Base-by-base conservation (phyloP, 148 eudicot genomes). In the Camellia sinensis region DNA sequence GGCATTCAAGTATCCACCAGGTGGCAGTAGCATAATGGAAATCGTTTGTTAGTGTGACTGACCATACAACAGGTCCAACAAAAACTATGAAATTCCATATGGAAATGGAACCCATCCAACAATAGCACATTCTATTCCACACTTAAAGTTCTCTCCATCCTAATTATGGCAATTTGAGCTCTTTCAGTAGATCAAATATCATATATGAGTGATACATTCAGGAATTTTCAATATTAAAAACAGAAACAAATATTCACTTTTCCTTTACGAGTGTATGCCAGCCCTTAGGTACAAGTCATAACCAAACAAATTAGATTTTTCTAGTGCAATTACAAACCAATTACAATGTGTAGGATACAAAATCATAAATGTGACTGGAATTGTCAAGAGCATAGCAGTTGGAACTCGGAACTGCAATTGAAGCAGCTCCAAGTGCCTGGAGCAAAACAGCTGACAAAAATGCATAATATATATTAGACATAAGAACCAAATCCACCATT, bases 321-420 rank as follows among this genome's bases (percentile, higher is more conserved):
- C 22, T 5, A 57, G 8, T 40, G 43, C 41, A 60, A 18, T 7
- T 75, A 11, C 29, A 3, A 75, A 61, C 52, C 13, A 3, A 61
- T 41, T 61, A 43, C 68, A 14, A 1, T 44, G 19, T 14, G 22
- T 71, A 90, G 98, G 98, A 95, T 95, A 95, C 98, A 84, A 93
- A 95, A 92, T 95, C 98, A 73, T 87, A 82, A 67, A 95, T 79
- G 87, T 87, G 89, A 79, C 97, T 92, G 80, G 98, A 88, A 82
- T 93, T 93, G 78, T 95, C 98, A 50, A 95, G 80, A 73, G 89
- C 92, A 67, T 93, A 95, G 85, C 98, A 95, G 73, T 85, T 85
- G 69, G 97, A 91, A 63, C 80, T 86, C 5, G 98, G 97, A 71
- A 88, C 88, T 53, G 75, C 89, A 79, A 95, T 64, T n/a, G 97